phyloP scores from a whole-genome alignment of 345 rosid genomes.

The Odontarrhena argentea region DNA sequence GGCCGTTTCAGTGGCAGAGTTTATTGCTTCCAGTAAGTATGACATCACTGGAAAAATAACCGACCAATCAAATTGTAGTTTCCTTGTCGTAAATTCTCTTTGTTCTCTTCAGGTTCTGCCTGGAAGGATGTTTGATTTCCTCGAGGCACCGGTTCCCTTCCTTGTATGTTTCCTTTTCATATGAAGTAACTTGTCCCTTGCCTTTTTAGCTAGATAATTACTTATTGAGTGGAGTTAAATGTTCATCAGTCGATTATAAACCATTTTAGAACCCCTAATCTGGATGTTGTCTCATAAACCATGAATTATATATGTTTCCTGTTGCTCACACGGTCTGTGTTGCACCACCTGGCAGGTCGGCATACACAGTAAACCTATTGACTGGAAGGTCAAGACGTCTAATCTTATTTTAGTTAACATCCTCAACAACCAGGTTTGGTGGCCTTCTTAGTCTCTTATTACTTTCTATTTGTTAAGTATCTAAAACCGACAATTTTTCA shows the following conservation, averaged over 20 bases:
- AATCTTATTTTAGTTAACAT: constrained; percentile 77
- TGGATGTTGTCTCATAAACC: constrained; percentile 8
- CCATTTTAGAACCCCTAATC: not conserved
- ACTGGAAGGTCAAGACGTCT: constrained; percentile 78
- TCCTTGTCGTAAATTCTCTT: constrained; percentile 15
- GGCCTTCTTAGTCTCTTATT: constrained; percentile 13
- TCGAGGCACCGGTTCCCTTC: constrained; percentile 98
- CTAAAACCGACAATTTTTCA: not conserved
- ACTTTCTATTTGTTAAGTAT: constrained; percentile 12
- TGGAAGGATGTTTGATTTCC: constrained; percentile 87
- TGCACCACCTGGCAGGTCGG: constrained; percentile 62
- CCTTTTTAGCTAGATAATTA: constrained; percentile 15
- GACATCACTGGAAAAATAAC: constrained; percentile 16
- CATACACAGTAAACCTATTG: constrained; percentile 68
- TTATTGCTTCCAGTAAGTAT: constrained; percentile 87
- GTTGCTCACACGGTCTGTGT: constrained; percentile 12
- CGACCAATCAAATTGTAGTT: constrained; percentile 10
- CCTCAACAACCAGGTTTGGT: constrained; percentile 72
- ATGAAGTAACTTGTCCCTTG: constrained; percentile 1
- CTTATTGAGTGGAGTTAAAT: constrained; percentile 23
- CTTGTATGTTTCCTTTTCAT: constrained; percentile 60
- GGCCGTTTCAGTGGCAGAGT: constrained; percentile 99
- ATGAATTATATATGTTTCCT: constrained; percentile 18
- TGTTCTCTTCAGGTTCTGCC: constrained; percentile 70
- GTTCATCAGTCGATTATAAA: constrained; percentile 16